Conservation (phyloP, 2,329 filamentous ascomycete genomes). For the Amauroascus niger region DNA sequence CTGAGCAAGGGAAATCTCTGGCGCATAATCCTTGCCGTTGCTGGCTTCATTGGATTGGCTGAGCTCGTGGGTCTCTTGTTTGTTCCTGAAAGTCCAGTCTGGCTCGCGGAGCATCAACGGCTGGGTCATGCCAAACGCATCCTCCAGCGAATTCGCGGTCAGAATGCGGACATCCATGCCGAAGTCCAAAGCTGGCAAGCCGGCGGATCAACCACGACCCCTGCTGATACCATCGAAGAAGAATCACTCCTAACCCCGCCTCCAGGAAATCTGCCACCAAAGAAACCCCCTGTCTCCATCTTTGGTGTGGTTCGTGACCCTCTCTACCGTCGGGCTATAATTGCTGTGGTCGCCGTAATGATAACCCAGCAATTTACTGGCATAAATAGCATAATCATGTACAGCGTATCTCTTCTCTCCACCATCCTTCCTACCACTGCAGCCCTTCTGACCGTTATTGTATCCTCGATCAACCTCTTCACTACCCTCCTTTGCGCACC, state of each 20-base stretch:
- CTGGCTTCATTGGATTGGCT: constrained; percentile 55
- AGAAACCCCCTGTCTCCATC: constrained; percentile 59
- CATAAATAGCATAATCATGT: constrained; percentile 98
- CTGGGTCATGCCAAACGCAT: constrained; percentile 53
- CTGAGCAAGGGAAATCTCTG: constrained; percentile 69
- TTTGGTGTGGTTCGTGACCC: constrained; percentile 55
- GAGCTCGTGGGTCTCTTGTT: constrained; percentile 63
- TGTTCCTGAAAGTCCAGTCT: constrained; percentile 80
- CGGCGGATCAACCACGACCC: constrained; percentile 18
- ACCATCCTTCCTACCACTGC: constrained; percentile 73
- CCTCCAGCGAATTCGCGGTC: constrained; percentile 67
- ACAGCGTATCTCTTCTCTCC: constrained; percentile 81
- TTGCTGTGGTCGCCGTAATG: constrained; percentile 86
- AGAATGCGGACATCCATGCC: constrained; percentile 56
- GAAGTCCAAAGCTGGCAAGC: constrained; percentile 58
- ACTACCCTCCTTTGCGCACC: constrained; percentile 75
- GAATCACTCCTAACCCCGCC: constrained; percentile 52
- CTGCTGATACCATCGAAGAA: constrained; percentile 45
- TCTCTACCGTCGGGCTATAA: constrained; percentile 60
- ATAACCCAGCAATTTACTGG: constrained; percentile 83
- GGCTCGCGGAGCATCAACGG: constrained; percentile 61
- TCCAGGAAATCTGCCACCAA: constrained; percentile 56
- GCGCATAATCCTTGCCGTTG: constrained; percentile 71
- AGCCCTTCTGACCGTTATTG: constrained; percentile 72
- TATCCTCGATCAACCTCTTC: constrained; percentile 76